These are phyloP conservation scores for Acanthamoeba triangularis DNA, from an alignment of 208 protist genomes.

Conservation along the genomic window DNA sequence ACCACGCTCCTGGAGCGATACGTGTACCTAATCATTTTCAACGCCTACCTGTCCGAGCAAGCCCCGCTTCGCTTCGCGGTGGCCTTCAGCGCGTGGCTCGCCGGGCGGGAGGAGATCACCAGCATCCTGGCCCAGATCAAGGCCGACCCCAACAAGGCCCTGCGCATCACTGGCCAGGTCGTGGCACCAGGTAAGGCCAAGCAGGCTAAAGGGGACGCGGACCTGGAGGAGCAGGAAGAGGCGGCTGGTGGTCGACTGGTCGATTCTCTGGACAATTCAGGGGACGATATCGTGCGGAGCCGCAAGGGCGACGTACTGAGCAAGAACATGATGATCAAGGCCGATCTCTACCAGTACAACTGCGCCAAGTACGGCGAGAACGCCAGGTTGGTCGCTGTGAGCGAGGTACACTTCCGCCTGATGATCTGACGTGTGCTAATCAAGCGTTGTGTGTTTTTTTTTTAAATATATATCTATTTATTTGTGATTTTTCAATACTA, in stretches of 20 bases:
- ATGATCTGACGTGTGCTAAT: too few species aligned
- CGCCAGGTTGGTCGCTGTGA: not conserved
- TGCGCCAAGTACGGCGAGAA: not conserved
- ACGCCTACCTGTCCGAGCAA: slow-evolving; percentile 75
- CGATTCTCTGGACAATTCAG: slow-evolving; percentile 39
- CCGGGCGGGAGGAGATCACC: not conserved
- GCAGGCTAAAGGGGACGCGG: not conserved
- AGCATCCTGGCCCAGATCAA: slow-evolving; percentile 18
- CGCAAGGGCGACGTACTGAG: slow-evolving; percentile 69
- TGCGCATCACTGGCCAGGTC: not conserved
- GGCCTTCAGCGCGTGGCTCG: slow-evolving; percentile 18
- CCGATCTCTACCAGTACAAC: slow-evolving; percentile 59
- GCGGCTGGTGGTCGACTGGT: not conserved
- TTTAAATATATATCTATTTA: too few species aligned
- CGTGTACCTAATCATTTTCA: slow-evolving; percentile 80
- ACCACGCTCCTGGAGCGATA: slow-evolving; percentile 79
- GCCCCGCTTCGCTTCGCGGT: not conserved
- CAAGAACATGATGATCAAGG: slow-evolving; percentile 77
- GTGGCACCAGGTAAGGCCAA: not conserved
- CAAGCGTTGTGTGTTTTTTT: too few species aligned
- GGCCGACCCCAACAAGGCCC: not conserved
- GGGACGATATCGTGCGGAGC: slow-evolving; percentile 27
- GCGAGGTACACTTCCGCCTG: not conserved
- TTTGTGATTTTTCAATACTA: not conserved
- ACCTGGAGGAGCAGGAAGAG: not conserved